Evolutionary conservation across 805 yeast genomes (phyloP), one percentile per base, ranked within the genome.

Genomic region (Spathaspora gorwiae): DNA sequence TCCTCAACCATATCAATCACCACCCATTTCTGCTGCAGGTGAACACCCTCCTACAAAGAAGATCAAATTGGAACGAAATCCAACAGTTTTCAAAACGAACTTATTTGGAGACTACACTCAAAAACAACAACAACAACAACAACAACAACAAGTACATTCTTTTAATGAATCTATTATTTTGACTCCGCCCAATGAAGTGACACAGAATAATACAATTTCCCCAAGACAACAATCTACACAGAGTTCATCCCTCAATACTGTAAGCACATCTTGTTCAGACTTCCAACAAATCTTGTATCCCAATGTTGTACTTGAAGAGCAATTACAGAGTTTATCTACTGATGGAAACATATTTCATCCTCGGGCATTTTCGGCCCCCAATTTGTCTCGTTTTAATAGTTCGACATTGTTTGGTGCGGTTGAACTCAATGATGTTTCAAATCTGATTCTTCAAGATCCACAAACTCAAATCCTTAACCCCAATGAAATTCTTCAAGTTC

Each of bases 291-390:
- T 29, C 12, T 9, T n/a, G 13, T 14, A 35, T 24, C 37, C 37
- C 10, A 14, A 9, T 12, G 26, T 10, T 35, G 11, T 24, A 12
- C n/a, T 35, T 35, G 37, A 39, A 14, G 41, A 26, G 9, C 27
- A 24, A 26, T 11, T 39, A 15, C 41, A 32, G 29, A 13, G 14
- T 12, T 27, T 30, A 8, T 30, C 41, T 15, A 2, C 34, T 7
- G 41, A 39, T 6, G 41, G 32, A 9, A 29, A 30, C 7, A 11
- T 39, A 14, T 30, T 39, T 12, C 41, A 12, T 30, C 30, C 41
- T 11, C 41, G 41, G 34, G 41, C 41, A 8, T 32, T 39, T 30
- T 39, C 41, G 11, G 15, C 30, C 2, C 41, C 41, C 7, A 15
- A 36, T 10, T 36, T 36, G 26, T 36, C 39, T 6, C 13, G 39